phyloP scores from a whole-genome alignment of 176 grass and related monocot genomes.

The Thinopyrum elongatum region DNA sequence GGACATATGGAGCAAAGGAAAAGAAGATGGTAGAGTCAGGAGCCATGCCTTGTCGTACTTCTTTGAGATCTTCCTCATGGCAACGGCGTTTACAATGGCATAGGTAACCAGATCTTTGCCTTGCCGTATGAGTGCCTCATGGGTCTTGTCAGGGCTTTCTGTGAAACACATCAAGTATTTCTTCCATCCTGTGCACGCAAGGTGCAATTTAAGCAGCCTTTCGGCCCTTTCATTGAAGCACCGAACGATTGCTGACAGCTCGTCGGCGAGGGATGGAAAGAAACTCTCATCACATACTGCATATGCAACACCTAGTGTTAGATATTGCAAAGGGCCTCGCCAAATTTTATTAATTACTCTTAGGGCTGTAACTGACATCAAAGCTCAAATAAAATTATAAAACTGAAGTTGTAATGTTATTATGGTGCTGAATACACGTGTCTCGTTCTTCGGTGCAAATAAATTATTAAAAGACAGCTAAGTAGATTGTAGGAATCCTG shows the following conservation, averaged over 20 bases:
- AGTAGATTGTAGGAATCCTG: too few species aligned
- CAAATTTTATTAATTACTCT: too few species aligned
- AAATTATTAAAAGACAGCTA: too few species aligned
- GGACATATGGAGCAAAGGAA: too few species aligned
- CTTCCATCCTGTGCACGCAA: constrained; percentile 59
- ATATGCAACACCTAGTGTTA: neutral
- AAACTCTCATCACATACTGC: constrained; percentile 83
- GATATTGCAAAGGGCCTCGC: too few species aligned
- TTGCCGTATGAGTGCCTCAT: constrained; percentile 46
- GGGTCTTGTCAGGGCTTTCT: constrained; percentile 31
- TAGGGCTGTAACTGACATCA: too few species aligned
- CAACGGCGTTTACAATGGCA: constrained; percentile 80
- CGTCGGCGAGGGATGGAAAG: constrained; percentile 65
- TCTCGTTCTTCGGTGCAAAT: too few species aligned
- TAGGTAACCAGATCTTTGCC: constrained; percentile 82
- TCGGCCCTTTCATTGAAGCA: constrained; percentile 73
- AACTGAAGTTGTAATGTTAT: too few species aligned
- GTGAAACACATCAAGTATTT: constrained; percentile 53
- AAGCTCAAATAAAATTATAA: too few species aligned
- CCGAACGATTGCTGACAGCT: constrained; percentile 67
- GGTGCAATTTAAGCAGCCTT: constrained; percentile 62
- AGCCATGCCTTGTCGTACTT: constrained; percentile 75
- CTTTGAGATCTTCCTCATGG: constrained; percentile 85
- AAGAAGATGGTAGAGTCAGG: too few species aligned
- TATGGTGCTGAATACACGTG: too few species aligned